phyloP scores from a whole-genome alignment of 2,329 filamentous ascomycete species.

The Periconia macrospinosa region DNA sequence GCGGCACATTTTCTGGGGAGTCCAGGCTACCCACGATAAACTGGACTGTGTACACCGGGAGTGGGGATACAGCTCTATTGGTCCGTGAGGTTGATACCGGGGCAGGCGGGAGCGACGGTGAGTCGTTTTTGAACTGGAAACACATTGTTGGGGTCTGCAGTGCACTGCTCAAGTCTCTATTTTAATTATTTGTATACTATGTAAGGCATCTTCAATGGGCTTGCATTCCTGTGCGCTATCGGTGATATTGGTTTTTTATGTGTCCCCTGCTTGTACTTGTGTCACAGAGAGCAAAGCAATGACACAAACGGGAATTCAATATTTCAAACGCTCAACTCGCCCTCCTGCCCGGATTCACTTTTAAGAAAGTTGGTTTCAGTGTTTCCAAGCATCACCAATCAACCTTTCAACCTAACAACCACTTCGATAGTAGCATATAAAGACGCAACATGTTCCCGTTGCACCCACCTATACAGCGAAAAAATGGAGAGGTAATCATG shows the following conservation, averaged over 20 bases:
- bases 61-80: not conserved
- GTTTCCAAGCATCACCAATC: no score
- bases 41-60: not conserved
- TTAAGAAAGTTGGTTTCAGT: not conserved
- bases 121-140: not conserved
- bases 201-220: no score
- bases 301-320: not conserved
- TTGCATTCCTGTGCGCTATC: no score
- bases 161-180: no score
- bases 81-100: not conserved
- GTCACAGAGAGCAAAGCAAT: not conserved
- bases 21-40: conserved; percentile 14
- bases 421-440: not conserved
- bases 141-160: not conserved
- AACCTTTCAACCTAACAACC: not conserved
- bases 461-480: not conserved
- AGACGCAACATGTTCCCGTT: not conserved
- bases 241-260: no score
- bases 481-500: not conserved
- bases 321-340: no score
- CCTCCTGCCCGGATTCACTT: no score
- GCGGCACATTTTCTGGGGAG: conserved; percentile 8
- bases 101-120: not conserved
- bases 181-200: no score
- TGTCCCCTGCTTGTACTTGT: no score